phyloP scores from a whole-genome alignment of 2,329 filamentous ascomycete genomes.

The Aspergillus neotritici region DNA sequence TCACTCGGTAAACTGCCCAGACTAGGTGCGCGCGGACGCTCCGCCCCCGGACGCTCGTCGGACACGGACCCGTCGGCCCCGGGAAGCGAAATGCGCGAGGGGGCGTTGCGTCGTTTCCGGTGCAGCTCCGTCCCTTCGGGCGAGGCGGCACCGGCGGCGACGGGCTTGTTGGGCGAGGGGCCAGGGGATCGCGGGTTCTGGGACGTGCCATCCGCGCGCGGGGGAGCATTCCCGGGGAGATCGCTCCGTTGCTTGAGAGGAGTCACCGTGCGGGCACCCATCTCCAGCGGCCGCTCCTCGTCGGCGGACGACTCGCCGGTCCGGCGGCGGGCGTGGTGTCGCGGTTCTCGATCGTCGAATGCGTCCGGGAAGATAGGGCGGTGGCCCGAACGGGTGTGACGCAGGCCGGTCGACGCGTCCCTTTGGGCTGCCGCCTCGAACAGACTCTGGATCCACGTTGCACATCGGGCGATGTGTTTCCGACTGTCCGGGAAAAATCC shows the following conservation, averaged over 20 bases:
- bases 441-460: conserved; percentile 73
- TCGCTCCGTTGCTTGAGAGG: conserved; percentile 10
- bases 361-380: background rate
- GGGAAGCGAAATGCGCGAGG: no score
- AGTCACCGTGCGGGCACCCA: conserved; percentile 53
- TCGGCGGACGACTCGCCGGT: conserved; percentile 64
- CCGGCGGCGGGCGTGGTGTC: conserved; percentile 43
- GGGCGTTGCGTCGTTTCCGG: no score
- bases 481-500: conserved; percentile 82
- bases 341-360: conserved; percentile 9
- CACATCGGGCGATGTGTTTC: conserved; percentile 75
- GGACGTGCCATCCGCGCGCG: conserved; percentile 1
- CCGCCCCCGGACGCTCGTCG: conserved; percentile 16
- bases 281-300: conserved; percentile 77
- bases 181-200: background rate
- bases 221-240: background rate
- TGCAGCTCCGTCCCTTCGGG: background rate
- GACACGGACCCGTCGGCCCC: conserved; percentile 12
- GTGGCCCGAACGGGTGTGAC: conserved; percentile 6
- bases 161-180: conserved; percentile 15
- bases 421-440: conserved; percentile 44
- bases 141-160: conserved; percentile 5
- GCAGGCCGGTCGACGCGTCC: conserved; percentile 15
- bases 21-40: conserved; percentile 37
- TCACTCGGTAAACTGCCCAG: conserved; percentile 51